Percentiles rank a stretch among this genome's conserved stretches.
Evolutionary conservation across 2,329 filamentous ascomycete species (phyloP).

Genomic region (Didymellaceae sp.): DNA sequence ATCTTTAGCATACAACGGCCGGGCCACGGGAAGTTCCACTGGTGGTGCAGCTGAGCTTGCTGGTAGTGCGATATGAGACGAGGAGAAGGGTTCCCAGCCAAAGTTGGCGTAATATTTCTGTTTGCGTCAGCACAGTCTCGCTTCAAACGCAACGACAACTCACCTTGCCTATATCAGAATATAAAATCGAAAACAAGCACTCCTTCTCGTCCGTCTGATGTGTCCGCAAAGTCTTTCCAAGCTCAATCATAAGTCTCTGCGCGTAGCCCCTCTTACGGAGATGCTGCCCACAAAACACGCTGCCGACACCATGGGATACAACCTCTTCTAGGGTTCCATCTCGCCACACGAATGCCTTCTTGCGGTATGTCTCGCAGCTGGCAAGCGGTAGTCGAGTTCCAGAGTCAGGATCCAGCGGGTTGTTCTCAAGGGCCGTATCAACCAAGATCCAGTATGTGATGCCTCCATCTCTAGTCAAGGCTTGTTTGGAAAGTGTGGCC

Average conservation of each 20-base stretch:
- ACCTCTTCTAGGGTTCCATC: slow-evolving; percentile 61
- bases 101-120: slow-evolving; percentile 78
- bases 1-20: slow-evolving; percentile 64
- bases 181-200: slow-evolving; percentile 77
- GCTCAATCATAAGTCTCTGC: slow-evolving; percentile 75
- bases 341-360: slow-evolving; percentile 54
- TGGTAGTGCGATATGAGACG: slow-evolving; percentile 65
- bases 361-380: slow-evolving; percentile 64
- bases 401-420: slow-evolving; percentile 46
- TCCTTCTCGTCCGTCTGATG: slow-evolving; percentile 55
- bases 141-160: slow-evolving; percentile 47
- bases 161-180: slow-evolving; percentile 78
- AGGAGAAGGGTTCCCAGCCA: slow-evolving; percentile 79
- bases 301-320: slow-evolving; percentile 75
- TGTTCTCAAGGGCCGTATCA: slow-evolving; percentile 48
- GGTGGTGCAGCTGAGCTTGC: slow-evolving; percentile 7
- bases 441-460: slow-evolving; percentile 68
- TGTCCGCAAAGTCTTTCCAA: slow-evolving; percentile 62
- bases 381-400: slow-evolving; percentile 57
- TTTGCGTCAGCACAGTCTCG: slow-evolving; percentile 70
- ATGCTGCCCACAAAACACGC: slow-evolving; percentile 75
- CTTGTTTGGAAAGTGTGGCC: slow-evolving; percentile 57
- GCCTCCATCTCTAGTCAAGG: slow-evolving; percentile 61
- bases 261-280: slow-evolving; percentile 78
- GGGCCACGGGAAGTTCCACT: slow-evolving; percentile 32